Base-by-base conservation (phyloP, 2,329 filamentous ascomycete genomes). In the Chaetomiaceae sp. region DNA sequence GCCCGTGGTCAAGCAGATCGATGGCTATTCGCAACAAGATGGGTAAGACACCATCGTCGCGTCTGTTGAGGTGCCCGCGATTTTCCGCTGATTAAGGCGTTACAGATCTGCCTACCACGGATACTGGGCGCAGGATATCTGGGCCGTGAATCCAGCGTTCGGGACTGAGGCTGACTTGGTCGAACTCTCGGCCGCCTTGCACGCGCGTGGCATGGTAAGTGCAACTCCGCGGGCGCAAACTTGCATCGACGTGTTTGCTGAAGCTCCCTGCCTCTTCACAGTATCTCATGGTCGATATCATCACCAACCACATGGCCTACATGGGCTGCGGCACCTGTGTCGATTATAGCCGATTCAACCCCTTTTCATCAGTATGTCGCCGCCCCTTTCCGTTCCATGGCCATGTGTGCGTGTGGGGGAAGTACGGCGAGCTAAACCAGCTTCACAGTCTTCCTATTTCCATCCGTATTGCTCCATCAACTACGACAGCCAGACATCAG, bases 251-350 rank as follows among this genome's bases (percentile, higher is more conserved):
- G n/a, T 53, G 6, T 1, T 14, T 33, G 9, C 27, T 39, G 25
- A 40, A 40, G 6, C 25, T 27, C 25, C 2, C 1, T 27, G n/a
- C 23, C 16, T 20, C 3, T n/a, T 17, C 20, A 17, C 30, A 57
- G 69, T 79, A 79, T 57, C 66, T 83, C 33, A 83, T 83, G 79
- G 70, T 83, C 2, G 79, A 83, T 54, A 67, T 82, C 1, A 78
- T 82, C 3, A 71, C 73, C 7, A 82, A 82, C 61, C 77, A 83
- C 60, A 75, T 75, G 60, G 77, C 67, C n/a, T 81, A 74, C 60
- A 64, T 68, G 25, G 77, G 78, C 20, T 65, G 68, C n/a, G 64
- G 66, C 1, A 53, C 56, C 25, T 67, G 68, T 4, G 72, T 83
- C 34, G 73, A 82, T 63, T 84, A 82, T 60, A 70, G 68, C 51